Base-by-base conservation (phyloP, 2,329 filamentous ascomycete genomes). In the Aspergillus pseudotamarii region DNA sequence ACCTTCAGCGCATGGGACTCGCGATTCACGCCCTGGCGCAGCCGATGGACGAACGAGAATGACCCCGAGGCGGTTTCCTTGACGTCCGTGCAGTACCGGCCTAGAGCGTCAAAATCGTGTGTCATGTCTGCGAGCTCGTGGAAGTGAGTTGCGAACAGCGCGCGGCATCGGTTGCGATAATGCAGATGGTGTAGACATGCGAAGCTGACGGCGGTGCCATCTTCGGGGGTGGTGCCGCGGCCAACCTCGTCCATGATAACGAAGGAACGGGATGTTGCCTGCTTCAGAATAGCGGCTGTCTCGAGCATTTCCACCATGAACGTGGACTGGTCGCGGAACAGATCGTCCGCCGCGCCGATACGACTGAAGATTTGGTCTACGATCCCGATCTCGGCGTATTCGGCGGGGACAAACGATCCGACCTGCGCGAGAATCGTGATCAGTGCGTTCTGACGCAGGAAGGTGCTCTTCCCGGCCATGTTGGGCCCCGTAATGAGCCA, bases 241-340 rank as follows among this genome's bases (percentile, higher is more conserved):
- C 95, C 95, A 43, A 99, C 92, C 81, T 99, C 95, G 76, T 99
- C 95, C 94, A 99, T 98, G 76, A 99, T 94, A 64, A 95, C 94
- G 71, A 99, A 96, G 0, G 91, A 95, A 28, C 90, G 86, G 1
- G 88, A 80, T 0, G 94, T 98, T 0, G 95, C 94, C 68, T 91
- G 85, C 64, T 90, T 91, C 58, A 99, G 84, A 59, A 99, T 99
- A 30, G 91, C 86, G 1, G 94, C 94, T 23, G 95, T 97, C 79
- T 99, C 95, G 2, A 97, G 85, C 95, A 99, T 99, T 80, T 99
- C 95, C 1, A 98, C 93, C 95, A 99, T 98, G 79, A 99, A 99
- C 0, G 96, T 99, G 59, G 93, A 97, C 78, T 98, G 94, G 80
- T 97, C 91, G 57, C 89, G 88, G 80, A 91, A 97, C n/a, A 99